Evolutionary conservation across 2,329 filamentous ascomycete genomes (phyloP).

Genomic region (Neonectria punicea): DNA sequence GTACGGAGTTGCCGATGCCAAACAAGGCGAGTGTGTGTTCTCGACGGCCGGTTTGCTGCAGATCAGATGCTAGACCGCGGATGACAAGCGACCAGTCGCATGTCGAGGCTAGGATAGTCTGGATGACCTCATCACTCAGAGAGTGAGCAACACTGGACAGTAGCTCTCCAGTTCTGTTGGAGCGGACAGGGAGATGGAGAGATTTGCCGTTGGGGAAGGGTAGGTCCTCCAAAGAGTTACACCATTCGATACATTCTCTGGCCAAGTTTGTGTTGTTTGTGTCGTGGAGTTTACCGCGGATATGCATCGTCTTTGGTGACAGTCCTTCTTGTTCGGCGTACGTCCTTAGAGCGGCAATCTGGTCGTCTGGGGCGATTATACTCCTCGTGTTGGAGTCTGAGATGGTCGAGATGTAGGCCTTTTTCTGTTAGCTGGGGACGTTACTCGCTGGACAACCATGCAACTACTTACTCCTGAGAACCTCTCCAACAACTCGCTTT

Average conservation of each 20-base stretch:
- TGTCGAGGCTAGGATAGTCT: conserved; percentile 24
- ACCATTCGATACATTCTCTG: conserved; percentile 24
- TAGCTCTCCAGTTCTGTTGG: conserved; percentile 23
- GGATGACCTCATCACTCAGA: conserved; percentile 27
- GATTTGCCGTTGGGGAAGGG: conserved; percentile 13
- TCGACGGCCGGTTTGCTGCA: conserved; percentile 13
- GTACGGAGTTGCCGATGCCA: conserved; percentile 31
- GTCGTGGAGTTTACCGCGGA: conserved; percentile 31
- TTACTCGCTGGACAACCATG: neutral
- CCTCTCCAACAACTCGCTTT: conserved; percentile 7
- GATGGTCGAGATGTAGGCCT: conserved; percentile 30
- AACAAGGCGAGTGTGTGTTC: conserved; percentile 27
- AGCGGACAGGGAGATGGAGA: conserved; percentile 22
- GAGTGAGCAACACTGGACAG: conserved; percentile 6
- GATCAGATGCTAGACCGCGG: conserved; percentile 18
- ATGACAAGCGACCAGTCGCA: conserved; percentile 31
- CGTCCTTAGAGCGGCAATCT: conserved; percentile 18
- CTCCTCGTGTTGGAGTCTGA: conserved; percentile 27
- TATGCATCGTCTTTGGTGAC: conserved; percentile 31
- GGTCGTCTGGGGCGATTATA: conserved; percentile 23
- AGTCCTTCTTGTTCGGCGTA: conserved; percentile 25
- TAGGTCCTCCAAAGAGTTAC: neutral
- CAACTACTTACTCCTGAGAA: conserved; percentile 20
- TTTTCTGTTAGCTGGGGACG: neutral
- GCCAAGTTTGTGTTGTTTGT: conserved; percentile 20